Evolutionary conservation across 2,329 filamentous ascomycete species (phyloP), one percentile per base, ranked within the genome.

Genomic region (Lomentospora prolificans): DNA sequence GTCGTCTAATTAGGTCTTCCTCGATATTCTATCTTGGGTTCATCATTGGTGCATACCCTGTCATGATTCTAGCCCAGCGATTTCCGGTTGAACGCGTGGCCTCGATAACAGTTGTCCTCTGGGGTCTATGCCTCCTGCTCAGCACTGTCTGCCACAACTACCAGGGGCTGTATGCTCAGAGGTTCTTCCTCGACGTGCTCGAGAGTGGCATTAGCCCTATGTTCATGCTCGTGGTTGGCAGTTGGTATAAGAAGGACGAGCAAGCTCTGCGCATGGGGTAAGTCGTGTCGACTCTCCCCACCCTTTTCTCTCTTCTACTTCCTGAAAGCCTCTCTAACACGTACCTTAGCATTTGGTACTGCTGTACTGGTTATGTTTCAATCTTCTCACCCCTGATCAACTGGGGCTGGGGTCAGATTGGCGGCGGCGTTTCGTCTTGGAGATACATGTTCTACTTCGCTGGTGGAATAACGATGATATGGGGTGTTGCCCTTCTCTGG

Each of bases 221-320:
- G 9, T 76, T 77, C 54, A 76, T 77, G 70, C 70, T 78, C 67
- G 73, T 77, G 30, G 70, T 76, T 66, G 69, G 4, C 75, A 76
- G 69, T 79, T 53, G n/a, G 14, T 75, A 74, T 51, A 72, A 66
- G n/a, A 70, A 72, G 50, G 61, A 69, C 50, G 70, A 75, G 55
- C 67, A 74, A 59, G 67, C 71, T 9, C 61, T 69, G 61, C 63
- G 69, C 3, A 69, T 69, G 63, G 65, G 68, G 50, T 51, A 31
- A 3, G 50, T 51, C n/a, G n/a, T n/a, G n/a, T n/a, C n/a, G n/a
- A n/a, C n/a, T n/a, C n/a, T n/a, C n/a, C n/a, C n/a, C n/a, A n/a
- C n/a, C n/a, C n/a, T n/a, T n/a, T n/a, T n/a, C n/a, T n/a, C n/a
- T n/a, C n/a, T n/a, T n/a, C n/a, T n/a, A n/a, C n/a, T n/a, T n/a